Conservation (phyloP, 2,329 filamentous ascomycete species). For the Exophiala oligosperma region DNA sequence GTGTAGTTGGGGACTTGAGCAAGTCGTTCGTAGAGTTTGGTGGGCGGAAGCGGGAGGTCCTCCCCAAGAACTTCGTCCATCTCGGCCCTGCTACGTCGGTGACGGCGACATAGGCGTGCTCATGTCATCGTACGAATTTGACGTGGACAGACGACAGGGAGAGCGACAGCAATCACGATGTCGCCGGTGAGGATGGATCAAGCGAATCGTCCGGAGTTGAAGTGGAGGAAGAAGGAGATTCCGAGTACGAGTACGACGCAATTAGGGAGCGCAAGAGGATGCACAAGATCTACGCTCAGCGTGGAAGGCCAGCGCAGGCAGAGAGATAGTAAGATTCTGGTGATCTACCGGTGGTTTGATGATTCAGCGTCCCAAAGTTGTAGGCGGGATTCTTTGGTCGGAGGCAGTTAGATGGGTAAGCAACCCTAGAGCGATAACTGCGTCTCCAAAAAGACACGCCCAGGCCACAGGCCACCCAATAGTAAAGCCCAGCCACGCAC, state of each 20-base stretch:
- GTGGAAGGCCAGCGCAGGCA: neutral
- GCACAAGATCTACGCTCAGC: neutral
- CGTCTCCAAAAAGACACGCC: no score
- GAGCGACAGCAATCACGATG: slow-evolving; percentile 3
- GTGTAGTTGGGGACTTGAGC: slow-evolving; percentile 71
- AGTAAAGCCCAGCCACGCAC: no score
- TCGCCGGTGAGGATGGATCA: neutral
- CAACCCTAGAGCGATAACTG: neutral
- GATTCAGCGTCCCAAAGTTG: neutral
- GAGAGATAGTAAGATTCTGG: neutral
- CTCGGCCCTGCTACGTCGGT: slow-evolving; percentile 5
- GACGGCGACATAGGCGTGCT: slow-evolving; percentile 9
- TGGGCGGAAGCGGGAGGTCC: slow-evolving; percentile 57
- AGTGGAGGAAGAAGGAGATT: neutral
- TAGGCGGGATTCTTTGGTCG: neutral
- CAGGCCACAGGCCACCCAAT: no score
- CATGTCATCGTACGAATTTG: slow-evolving; percentile 15
- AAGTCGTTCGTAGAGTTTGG: slow-evolving; percentile 70
- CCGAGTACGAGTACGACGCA: neutral
- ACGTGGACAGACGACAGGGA: neutral
- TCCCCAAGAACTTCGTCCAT: slow-evolving; percentile 41
- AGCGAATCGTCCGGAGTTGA: neutral
- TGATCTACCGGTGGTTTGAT: neutral
- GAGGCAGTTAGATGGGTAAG: neutral
- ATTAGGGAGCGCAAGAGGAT: neutral